A percentile compares a stretch with the other conserved stretches of the same genome.
Evolutionary conservation across 805 yeast species (phyloP).

Genomic region (Tetrapisispora iriomotensis): DNA sequence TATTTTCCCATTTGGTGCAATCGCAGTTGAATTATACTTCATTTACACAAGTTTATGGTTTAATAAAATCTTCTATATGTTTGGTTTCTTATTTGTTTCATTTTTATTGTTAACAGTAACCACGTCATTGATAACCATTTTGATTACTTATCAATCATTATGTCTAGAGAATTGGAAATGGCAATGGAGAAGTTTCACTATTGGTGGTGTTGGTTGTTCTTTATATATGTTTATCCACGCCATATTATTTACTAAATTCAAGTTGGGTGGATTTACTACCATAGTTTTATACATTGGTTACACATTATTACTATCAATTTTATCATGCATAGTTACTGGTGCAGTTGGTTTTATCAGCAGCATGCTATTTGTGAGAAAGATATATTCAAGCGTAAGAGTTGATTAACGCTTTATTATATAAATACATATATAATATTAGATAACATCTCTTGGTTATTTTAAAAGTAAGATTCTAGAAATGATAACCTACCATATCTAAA

Average conservation of each 20-base stretch:
- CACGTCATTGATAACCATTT: conserved; percentile 66
- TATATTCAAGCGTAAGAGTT: conserved; percentile 78
- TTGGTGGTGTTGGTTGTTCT: conserved; percentile 88
- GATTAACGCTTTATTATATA: conserved; percentile 37
- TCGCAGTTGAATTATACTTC: conserved; percentile 91
- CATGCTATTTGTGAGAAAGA: conserved; percentile 63
- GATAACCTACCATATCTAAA: too few relatives aligned
- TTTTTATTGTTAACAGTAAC: conserved; percentile 74
- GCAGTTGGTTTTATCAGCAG: conserved; percentile 74
- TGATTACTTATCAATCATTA: conserved; percentile 73
- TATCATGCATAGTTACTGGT: conserved; percentile 78
- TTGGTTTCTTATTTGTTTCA: conserved; percentile 89
- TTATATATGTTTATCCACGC: conserved; percentile 80
- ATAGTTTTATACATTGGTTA: conserved; percentile 76
- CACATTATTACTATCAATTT: conserved; percentile 56
- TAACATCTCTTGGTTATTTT: not conserved
- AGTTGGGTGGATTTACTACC: conserved; percentile 65
- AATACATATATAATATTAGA: not conserved
- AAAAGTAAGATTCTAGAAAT: not conserved
- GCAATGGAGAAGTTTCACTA: conserved; percentile 92
- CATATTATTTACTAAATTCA: conserved; percentile 57
- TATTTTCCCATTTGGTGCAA: conserved; percentile 87
- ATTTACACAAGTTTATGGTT: conserved; percentile 89
- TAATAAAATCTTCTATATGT: conserved; percentile 90
- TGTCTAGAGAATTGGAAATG: conserved; percentile 90